Evolutionary conservation across 257 asterid species (phyloP), one percentile per base, ranked within the genome.

Genomic region (Galeopsis tetrahit): DNA sequence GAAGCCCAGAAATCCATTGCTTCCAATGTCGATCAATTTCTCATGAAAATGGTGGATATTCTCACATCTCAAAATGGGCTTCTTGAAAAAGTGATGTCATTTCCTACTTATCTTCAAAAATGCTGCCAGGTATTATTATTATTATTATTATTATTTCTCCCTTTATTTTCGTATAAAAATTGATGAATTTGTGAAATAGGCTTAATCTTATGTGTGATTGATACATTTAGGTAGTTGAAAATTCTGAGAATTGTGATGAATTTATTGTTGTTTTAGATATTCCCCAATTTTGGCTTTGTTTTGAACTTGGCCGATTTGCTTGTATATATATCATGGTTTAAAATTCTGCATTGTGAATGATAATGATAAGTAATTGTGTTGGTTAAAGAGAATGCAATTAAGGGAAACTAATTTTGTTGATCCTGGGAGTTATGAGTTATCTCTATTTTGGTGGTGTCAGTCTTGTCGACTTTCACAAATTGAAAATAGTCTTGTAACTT

Each of bases 71-170:
- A 64, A 32, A 83, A 80, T 69, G 85, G 68, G 64, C 7, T 88
- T 79, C 74, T 88, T 38, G 81, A 77, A 48, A 90, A 75, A 56
- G 38, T 89, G 7, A 43, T 81, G 15, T 81, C 89, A 13, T 83
- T 88, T 62, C 42, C 83, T 72, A 77, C 88, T 48, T 77, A 83
- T 72, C 80, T 90, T 72, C 89, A 81, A 42, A 73, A 49, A 66
- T 59, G 79, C 78, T 62, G 75, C 73, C 92, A 87, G 97, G 97
- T 92, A 68, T 44, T 44, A 44, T 44, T 44, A 44, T 8, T 92
- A 68, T 44, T 44, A 44, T 44, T 44, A 44, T 8, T 42, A 14
- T 3, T 35, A 2, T 61, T 11, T 61, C 1, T 61, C 48, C 28
- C 13, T 48, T 40, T 46, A 49, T 56, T 21, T 21, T 44, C 31